Evolutionary conservation across 805 yeast species (phyloP), one percentile per base, ranked within the genome.

Genomic region (Barnettozyma vustinii): DNA sequence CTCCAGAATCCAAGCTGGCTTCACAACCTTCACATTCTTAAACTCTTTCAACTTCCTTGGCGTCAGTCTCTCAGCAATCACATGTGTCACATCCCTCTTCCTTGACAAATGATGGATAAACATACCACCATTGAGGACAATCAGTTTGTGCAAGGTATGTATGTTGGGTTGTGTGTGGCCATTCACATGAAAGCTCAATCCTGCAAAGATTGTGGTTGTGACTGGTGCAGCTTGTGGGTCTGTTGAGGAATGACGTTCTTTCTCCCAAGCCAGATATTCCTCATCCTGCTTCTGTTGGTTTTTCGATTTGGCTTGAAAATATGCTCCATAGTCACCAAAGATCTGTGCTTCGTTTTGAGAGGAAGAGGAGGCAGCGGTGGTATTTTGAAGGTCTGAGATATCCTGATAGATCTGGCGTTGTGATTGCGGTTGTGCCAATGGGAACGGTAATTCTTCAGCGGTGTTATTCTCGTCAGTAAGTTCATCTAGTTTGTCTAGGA

Each of bases 131-230:
- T 91, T 77, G 9, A 80, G 56, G 2, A 87, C 78, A 2, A 92
- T 81, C 55, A 88, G 57, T 48, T 82, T 76, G 58, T 87, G 92
- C 27, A 94, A 67, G 51, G 80, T 84, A 39, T 77, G 68, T 15
- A 89, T 76, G n/a, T 91, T 80, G 0, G 98, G 98, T 2, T 67
- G 68, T 0, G 98, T 92, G 58, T 85, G 81, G 1, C 99, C 99
- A 59, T 90, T 91, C n/a, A 92, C 89, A 63, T 85, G 82, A 5
- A 92, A 73, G 1, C 71, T 65, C 61, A 91, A 87, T 1, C 75
- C 80, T 35, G 68, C 58, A 60, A 92, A 90, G 1, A 91, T 69
- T 2, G 40, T 47, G 1, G 60, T 51, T 4, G 45, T 47, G 21
- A 42, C 40, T 0, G 45, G 16, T 30, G 33, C 15, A 13, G 33